Evolutionary conservation across 768 basidiomycete species (phyloP).

Genomic region (Boletellus emodensis): DNA sequence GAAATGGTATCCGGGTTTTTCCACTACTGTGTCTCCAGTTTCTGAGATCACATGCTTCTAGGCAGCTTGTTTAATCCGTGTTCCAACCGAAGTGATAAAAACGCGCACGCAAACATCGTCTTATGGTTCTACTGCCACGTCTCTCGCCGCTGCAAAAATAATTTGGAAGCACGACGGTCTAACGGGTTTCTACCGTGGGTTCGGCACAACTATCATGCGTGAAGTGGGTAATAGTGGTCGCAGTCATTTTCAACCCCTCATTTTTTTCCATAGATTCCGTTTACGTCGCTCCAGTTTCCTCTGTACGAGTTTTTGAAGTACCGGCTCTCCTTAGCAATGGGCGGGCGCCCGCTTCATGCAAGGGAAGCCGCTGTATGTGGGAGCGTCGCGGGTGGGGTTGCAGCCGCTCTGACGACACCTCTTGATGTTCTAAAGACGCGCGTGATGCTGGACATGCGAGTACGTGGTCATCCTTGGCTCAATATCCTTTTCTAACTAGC

Average conservation of each 20-base stretch:
- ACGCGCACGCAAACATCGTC: slow-evolving; percentile 85
- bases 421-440: slow-evolving; percentile 96
- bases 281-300: slow-evolving; percentile 94
- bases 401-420: slow-evolving; percentile 89
- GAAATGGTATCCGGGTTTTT: slow-evolving; percentile 46
- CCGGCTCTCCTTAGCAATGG: slow-evolving; percentile 51
- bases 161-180: slow-evolving; percentile 61
- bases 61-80: slow-evolving; percentile 89
- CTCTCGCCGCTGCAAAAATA: slow-evolving; percentile 53
- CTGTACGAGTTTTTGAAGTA: slow-evolving; percentile 86
- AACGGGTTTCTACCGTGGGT: slow-evolving; percentile 84
- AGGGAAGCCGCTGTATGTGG: slow-evolving; percentile 87
- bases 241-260: not conserved
- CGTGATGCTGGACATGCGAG: slow-evolving; percentile 90
- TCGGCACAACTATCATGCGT: slow-evolving; percentile 70
- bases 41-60: slow-evolving; percentile 28
- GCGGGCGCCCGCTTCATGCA: slow-evolving; percentile 56
- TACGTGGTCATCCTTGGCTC: slow-evolving; percentile 32
- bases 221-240: slow-evolving; percentile 39
- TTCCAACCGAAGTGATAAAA: slow-evolving; percentile 96
- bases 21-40: slow-evolving; percentile 4
- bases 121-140: slow-evolving; percentile 62
- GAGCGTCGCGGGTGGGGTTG: slow-evolving; percentile 84
- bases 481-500: not conserved
- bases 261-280: slow-evolving; percentile 70